These are phyloP conservation scores for Rubus idaeus DNA, from an alignment of 306 rosid species.

Conservation along the genomic window DNA sequence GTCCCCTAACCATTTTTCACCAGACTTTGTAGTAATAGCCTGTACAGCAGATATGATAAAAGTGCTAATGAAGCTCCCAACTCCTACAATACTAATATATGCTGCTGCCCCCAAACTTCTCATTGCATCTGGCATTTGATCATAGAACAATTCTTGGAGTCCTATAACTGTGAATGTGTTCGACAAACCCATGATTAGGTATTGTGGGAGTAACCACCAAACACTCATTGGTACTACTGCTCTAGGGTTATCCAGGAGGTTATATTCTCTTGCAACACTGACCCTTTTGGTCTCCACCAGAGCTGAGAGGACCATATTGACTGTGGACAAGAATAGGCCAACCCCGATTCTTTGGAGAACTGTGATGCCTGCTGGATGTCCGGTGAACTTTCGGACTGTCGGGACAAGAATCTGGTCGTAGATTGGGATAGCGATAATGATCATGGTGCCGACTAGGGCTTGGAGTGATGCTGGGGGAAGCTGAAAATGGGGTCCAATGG, in stretches of 20 bases:
- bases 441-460: conserved; percentile 51
- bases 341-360: conserved; percentile 66
- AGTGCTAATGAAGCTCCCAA: conserved; percentile 60
- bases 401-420: conserved; percentile 68
- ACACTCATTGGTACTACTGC: conserved; percentile 49
- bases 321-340: conserved; percentile 55
- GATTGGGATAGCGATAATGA: conserved; percentile 42
- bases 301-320: conserved; percentile 62
- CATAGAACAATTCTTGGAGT: conserved; percentile 70
- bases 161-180: conserved; percentile 69
- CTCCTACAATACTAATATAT: conserved; percentile 54
- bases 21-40: conserved; percentile 21
- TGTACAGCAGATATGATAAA: conserved; percentile 44
- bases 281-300: conserved; percentile 63
- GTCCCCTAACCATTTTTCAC: conserved; percentile 58
- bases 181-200: conserved; percentile 52
- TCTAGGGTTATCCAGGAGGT: conserved; percentile 46
- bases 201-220: conserved; percentile 89
- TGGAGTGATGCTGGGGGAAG: conserved; percentile 75
- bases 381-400: conserved; percentile 41
- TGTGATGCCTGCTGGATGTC: conserved; percentile 59
- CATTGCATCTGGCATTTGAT: conserved; percentile 66
- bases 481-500: conserved; percentile 56
- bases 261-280: conserved; percentile 32
- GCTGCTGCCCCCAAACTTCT: conserved; percentile 87